Percentiles rank a stretch among this genome's conserved stretches.
Evolutionary conservation across 495 filamentous ascomycete genomes (phyloP).

Genomic region (Tetracladium setigerum): DNA sequence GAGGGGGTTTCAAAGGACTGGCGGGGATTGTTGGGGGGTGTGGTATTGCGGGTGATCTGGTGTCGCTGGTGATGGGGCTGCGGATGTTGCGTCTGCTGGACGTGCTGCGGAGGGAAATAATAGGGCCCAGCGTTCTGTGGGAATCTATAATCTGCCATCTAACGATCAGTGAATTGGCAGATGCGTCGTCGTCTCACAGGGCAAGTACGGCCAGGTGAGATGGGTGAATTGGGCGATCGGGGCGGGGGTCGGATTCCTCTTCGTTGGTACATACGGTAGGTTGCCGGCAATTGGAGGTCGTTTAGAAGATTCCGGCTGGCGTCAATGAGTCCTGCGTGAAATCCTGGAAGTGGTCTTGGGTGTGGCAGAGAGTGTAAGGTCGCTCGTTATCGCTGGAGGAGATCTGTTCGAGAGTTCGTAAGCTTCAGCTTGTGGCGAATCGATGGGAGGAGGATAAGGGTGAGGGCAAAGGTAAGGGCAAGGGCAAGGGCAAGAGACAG

Average conservation of each 20-base stretch:
- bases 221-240: not conserved
- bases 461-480: no score
- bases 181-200: slow-evolving; percentile 10
- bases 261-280: slow-evolving; percentile 22
- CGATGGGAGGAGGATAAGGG: no score
- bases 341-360: no score
- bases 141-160: slow-evolving; percentile 28
- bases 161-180: slow-evolving; percentile 9
- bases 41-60: slow-evolving; percentile 17
- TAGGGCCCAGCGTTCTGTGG: slow-evolving; percentile 24
- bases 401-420: not conserved
- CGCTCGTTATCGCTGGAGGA: no score
- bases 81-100: slow-evolving; percentile 16
- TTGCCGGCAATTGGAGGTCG: no score
- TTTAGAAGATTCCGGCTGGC: no score
- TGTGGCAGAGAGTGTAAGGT: no score
- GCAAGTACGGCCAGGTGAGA: slow-evolving; percentile 6
- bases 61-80: slow-evolving; percentile 19
- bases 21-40: slow-evolving; percentile 21
- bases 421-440: not conserved
- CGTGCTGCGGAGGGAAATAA: slow-evolving; percentile 17
- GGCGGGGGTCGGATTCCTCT: slow-evolving; percentile 18
- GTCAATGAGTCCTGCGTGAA: no score
- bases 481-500: no score
- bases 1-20: slow-evolving; percentile 50